Percentiles rank a stretch among this genome's conserved stretches.
Conservation (phyloP, 331 rosid genomes). For the Acacia concinna region DNA sequence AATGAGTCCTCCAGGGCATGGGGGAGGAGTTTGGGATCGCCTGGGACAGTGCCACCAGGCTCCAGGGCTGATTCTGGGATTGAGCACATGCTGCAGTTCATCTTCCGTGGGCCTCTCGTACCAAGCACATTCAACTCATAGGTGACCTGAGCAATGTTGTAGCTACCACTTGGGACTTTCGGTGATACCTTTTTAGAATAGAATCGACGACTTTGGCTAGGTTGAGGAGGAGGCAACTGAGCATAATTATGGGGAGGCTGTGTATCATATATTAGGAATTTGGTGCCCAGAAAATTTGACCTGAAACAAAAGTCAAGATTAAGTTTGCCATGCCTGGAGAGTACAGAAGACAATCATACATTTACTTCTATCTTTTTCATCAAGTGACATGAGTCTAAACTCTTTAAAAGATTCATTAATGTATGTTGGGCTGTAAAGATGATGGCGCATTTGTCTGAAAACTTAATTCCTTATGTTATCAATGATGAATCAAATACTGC, state of each 20-base stretch:
- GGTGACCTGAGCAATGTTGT: conserved; percentile 70
- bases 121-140: conserved; percentile 86
- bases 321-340: not conserved
- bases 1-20: conserved; percentile 78
- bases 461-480: not conserved
- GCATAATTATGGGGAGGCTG: conserved; percentile 71
- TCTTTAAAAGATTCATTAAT: not conserved
- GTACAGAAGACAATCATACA: not conserved
- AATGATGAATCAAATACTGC: not conserved
- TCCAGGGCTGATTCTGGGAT: conserved; percentile 69
- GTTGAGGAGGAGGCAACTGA: conserved; percentile 49
- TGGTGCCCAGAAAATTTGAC: conserved; percentile 90
- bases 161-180: conserved; percentile 82
- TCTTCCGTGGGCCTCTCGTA: conserved; percentile 81
- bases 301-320: conserved; percentile 42
- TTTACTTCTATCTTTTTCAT: not conserved
- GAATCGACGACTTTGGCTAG: conserved; percentile 78
- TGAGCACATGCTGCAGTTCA: conserved; percentile 81
- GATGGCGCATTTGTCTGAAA: not conserved
- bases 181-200: conserved; percentile 85
- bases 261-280: conserved; percentile 80
- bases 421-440: not conserved
- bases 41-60: conserved; percentile 75
- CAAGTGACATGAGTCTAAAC: not conserved
- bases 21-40: conserved; percentile 75